phyloP scores from a whole-genome alignment of 2,329 filamentous ascomycete genomes.

The Xylariaceae sp. region DNA sequence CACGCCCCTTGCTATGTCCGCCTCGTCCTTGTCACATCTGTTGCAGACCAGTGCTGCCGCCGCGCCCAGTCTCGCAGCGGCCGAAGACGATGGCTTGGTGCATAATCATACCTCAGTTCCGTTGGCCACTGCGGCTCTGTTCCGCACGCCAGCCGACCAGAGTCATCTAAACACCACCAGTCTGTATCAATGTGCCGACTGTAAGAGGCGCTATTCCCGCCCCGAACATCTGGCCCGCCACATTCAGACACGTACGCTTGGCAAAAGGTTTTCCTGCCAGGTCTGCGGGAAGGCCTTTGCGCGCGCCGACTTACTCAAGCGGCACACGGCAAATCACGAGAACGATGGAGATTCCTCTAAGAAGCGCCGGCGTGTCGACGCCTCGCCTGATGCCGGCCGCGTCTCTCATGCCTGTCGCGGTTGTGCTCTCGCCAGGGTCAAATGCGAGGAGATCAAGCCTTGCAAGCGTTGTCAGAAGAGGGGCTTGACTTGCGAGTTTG shows the following conservation, averaged over 20 bases:
- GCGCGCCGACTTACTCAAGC: constrained; percentile 50
- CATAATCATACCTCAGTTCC: background rate
- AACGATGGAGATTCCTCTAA: constrained; percentile 43
- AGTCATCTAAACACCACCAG: constrained; percentile 27
- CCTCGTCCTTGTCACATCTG: constrained; percentile 17
- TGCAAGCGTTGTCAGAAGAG: constrained; percentile 48
- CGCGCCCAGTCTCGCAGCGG: constrained; percentile 3
- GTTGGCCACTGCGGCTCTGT: background rate
- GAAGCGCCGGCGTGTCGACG: constrained; percentile 43
- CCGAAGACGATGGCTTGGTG: background rate
- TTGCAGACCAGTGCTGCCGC: constrained; percentile 15
- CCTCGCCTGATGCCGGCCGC: constrained; percentile 43
- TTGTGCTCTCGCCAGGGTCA: constrained; percentile 50
- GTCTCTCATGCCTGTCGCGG: constrained; percentile 51
- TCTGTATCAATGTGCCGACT: constrained; percentile 49
- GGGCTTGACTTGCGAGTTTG: constrained; percentile 43
- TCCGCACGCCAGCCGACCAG: constrained; percentile 12
- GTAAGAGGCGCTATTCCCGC: constrained; percentile 48
- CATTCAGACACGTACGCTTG: constrained; percentile 27
- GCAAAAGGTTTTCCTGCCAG: constrained; percentile 28
- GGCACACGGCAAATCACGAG: constrained; percentile 49
- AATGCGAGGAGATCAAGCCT: constrained; percentile 53
- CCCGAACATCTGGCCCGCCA: constrained; percentile 48
- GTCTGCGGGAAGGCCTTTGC: constrained; percentile 53
- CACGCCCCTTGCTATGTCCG: constrained; percentile 15